A percentile compares a stretch with the other conserved stretches of the same genome.
Evolutionary conservation across 2,329 filamentous ascomycete genomes (phyloP).

Genomic region (Rhynchosporium agropyri): DNA sequence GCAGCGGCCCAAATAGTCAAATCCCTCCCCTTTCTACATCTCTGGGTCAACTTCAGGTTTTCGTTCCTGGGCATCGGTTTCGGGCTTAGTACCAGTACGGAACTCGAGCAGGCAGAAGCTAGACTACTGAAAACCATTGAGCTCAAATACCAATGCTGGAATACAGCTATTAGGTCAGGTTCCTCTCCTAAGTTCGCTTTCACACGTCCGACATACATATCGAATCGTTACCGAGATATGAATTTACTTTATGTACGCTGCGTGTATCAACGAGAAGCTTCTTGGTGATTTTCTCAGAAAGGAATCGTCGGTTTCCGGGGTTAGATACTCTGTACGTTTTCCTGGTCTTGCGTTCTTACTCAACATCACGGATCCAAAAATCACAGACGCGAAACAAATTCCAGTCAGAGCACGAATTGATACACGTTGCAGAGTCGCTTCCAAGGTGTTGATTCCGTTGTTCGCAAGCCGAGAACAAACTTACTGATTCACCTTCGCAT

Average conservation of each 20-base stretch:
- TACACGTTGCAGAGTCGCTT: conserved; percentile 43
- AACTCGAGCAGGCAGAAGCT: conserved; percentile 50
- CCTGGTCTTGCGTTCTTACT: too few relatives aligned
- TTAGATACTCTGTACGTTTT: conserved; percentile 45
- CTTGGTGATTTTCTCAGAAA: conserved; percentile 52
- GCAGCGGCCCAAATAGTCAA: conserved; percentile 44
- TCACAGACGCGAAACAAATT: too few relatives aligned
- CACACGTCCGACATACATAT: neutral
- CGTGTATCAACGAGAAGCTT: conserved; percentile 49
- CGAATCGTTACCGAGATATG: neutral
- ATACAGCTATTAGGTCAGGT: conserved; percentile 37
- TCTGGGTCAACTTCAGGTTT: conserved; percentile 50
- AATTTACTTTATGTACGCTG: conserved; percentile 24
- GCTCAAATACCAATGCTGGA: conserved; percentile 49
- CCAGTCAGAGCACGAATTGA: too few relatives aligned
- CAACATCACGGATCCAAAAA: too few relatives aligned
- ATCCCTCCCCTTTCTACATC: conserved; percentile 46
- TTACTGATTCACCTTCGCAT: conserved; percentile 46
- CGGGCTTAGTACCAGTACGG: conserved; percentile 48
- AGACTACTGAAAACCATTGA: conserved; percentile 53
- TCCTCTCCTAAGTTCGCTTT: neutral
- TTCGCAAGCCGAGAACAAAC: conserved; percentile 30
- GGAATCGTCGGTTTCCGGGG: conserved; percentile 39
- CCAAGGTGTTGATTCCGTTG: conserved; percentile 49
- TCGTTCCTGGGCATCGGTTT: conserved; percentile 53